Percentiles rank a stretch among this genome's conserved stretches.
Conservation (phyloP, 1,284 basidiomycete species). For the Cutaneotrichosporon mucoides region DNA sequence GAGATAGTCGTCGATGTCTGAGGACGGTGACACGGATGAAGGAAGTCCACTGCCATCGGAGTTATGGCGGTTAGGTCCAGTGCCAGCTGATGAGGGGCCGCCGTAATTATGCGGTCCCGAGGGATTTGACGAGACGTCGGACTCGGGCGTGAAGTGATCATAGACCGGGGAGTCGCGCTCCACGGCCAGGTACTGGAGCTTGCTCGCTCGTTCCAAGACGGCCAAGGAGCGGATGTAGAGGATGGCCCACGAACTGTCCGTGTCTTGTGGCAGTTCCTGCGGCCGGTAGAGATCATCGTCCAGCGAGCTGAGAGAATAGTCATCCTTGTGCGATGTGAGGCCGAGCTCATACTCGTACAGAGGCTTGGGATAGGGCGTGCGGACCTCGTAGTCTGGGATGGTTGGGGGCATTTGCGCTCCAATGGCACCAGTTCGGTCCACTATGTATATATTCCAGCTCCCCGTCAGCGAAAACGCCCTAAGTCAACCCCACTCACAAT, state of each 20-base stretch:
- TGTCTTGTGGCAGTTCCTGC: constrained; percentile 16
- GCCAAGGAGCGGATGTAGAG: constrained; percentile 29
- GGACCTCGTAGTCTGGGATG: constrained; percentile 31
- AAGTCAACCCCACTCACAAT: constrained; percentile 25
- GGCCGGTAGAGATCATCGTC: constrained; percentile 14
- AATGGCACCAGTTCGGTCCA: constrained; percentile 32
- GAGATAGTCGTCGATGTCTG: constrained; percentile 30
- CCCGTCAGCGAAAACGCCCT: background rate
- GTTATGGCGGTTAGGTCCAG: too few species aligned
- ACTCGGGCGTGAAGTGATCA: background rate
- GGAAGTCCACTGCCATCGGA: too few species aligned
- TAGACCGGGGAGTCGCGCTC: constrained; percentile 17
- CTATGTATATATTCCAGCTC: constrained; percentile 37
- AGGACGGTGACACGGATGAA: background rate
- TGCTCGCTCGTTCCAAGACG: constrained; percentile 34
- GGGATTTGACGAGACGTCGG: background rate
- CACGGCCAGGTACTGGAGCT: constrained; percentile 37
- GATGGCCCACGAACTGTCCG: constrained; percentile 23
- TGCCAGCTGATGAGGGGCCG: too few species aligned
- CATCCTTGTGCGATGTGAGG: constrained; percentile 28
- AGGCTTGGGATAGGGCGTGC: constrained; percentile 38
- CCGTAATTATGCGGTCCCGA: background rate
- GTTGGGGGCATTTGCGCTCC: constrained; percentile 31
- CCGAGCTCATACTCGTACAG: constrained; percentile 42
- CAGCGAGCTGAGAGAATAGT: constrained; percentile 23